Evolutionary conservation across 306 rosid genomes (phyloP).

Genomic region (Prunus dulcis): DNA sequence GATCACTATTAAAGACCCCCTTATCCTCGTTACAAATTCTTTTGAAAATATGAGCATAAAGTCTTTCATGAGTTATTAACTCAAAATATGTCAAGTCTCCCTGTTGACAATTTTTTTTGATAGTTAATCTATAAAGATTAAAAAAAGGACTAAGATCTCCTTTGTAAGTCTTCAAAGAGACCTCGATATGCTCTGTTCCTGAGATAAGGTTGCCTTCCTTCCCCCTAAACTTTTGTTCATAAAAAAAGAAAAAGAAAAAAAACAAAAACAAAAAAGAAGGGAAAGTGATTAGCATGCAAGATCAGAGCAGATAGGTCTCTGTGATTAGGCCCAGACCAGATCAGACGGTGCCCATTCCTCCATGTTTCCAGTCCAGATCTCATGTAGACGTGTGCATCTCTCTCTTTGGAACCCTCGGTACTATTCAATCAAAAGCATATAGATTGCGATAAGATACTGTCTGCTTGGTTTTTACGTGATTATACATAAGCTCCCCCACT

Average conservation of each 20-base stretch:
- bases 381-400: background rate
- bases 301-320: background rate
- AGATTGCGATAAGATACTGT: constrained; percentile 43
- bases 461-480: constrained; percentile 23
- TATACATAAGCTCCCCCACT: background rate
- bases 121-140: rapidly evolving
- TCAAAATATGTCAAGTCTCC: no score
- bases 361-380: constrained; percentile 26
- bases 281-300: background rate
- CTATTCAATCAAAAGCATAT: background rate
- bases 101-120: rapidly evolving
- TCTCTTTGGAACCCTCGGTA: constrained; percentile 1
- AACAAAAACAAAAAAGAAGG: background rate
- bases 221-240: no score
- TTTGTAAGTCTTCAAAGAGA: no score
- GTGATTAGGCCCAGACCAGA: background rate
- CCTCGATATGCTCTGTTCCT: no score
- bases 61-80: no score
- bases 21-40: no score
- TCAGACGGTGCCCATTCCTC: constrained; percentile 15
- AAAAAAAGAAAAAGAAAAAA: no score
- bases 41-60: no score
- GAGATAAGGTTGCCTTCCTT: rapidly evolving
- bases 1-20: no score
- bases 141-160: rapidly evolving